Conservation (phyloP, 306 rosid genomes). For the Vigna radiata region DNA sequence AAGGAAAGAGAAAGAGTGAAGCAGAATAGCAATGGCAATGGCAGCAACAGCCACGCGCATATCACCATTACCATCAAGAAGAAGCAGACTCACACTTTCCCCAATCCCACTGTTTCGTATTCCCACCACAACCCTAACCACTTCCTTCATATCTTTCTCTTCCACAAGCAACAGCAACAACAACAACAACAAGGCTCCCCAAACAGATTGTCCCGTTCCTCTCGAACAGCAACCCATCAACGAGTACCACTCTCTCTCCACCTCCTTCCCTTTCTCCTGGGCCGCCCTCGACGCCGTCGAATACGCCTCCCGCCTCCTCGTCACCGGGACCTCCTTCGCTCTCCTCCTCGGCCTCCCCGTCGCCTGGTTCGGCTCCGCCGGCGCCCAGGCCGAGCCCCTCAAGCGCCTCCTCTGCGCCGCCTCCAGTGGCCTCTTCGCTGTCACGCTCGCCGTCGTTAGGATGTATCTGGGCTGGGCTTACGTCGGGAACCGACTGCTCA, state of each 20-base stretch:
- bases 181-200: conserved; percentile 53
- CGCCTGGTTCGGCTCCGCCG: conserved; percentile 78
- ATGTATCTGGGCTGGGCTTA: conserved; percentile 99
- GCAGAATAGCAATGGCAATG: conserved; percentile 47
- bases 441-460: conserved; percentile 78
- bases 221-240: conserved; percentile 80
- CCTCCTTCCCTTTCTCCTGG: conserved; percentile 91
- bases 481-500: conserved; percentile 90
- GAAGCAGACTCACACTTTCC: conserved; percentile 33
- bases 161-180: conserved; percentile 46
- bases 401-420: conserved; percentile 64
- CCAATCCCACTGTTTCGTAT: not conserved
- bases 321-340: conserved; percentile 74
- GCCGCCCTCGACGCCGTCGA: conserved; percentile 75
- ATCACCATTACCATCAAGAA: conserved; percentile 13
- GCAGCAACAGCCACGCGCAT: conserved; percentile 31
- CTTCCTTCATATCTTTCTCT: conserved; percentile 22
- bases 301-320: conserved; percentile 67
- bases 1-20: not conserved
- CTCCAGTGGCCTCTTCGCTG: conserved; percentile 75
- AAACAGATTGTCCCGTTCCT: conserved; percentile 88
- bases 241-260: conserved; percentile 79
- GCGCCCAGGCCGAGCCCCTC: conserved; percentile 71
- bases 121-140: not conserved
- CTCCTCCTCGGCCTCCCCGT: conserved; percentile 83